Percentiles rank a stretch among this genome's conserved stretches.
phyloP scores from a whole-genome alignment of 768 basidiomycete species.

The Phaeotremella skinneri region DNA sequence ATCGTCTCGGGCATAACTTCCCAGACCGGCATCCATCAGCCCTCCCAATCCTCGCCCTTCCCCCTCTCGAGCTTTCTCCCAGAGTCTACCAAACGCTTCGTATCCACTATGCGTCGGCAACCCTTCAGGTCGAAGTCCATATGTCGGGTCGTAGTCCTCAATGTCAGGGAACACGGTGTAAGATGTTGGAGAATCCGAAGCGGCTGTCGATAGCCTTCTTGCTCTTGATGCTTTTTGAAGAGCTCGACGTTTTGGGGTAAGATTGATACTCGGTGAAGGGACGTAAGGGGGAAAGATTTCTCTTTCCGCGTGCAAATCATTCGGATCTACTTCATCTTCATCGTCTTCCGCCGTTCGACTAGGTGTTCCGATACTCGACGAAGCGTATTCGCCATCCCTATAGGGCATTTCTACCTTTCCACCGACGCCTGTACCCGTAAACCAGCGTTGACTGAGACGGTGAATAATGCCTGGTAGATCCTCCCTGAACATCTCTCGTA shows the following conservation, averaged over 20 bases:
- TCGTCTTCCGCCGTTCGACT: conserved; percentile 23
- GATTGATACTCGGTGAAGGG: conserved; percentile 14
- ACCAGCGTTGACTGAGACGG: conserved; percentile 90
- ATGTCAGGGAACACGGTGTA: conserved; percentile 61
- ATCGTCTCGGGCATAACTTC: conserved; percentile 48
- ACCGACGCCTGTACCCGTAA: conserved; percentile 53
- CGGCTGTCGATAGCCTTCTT: conserved; percentile 25
- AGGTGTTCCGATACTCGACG: conserved; percentile 3
- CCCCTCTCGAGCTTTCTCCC: conserved; percentile 49
- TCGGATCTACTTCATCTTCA: conserved; percentile 21
- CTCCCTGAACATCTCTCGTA: conserved; percentile 97
- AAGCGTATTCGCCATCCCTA: conserved; percentile 54
- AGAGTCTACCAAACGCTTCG: conserved; percentile 71
- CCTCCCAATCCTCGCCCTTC: conserved; percentile 53
- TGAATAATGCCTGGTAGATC: conserved; percentile 97
- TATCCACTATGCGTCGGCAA: conserved; percentile 81
- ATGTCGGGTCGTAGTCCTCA: conserved; percentile 93
- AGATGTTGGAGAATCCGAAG: conserved; percentile 46
- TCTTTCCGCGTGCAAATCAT: conserved; percentile 36
- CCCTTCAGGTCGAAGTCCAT: conserved; percentile 89
- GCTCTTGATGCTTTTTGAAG: conserved; percentile 18
- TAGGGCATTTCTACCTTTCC: conserved; percentile 90
- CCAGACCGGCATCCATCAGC: conserved; percentile 52
- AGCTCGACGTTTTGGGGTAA: conserved; percentile 33
- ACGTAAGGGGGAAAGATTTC: conserved; percentile 47